A percentile compares a stretch with the other conserved stretches of the same genome.
Evolutionary conservation across 2,329 filamentous ascomycete species (phyloP).

Genomic region (Fusarium tuaranense): DNA sequence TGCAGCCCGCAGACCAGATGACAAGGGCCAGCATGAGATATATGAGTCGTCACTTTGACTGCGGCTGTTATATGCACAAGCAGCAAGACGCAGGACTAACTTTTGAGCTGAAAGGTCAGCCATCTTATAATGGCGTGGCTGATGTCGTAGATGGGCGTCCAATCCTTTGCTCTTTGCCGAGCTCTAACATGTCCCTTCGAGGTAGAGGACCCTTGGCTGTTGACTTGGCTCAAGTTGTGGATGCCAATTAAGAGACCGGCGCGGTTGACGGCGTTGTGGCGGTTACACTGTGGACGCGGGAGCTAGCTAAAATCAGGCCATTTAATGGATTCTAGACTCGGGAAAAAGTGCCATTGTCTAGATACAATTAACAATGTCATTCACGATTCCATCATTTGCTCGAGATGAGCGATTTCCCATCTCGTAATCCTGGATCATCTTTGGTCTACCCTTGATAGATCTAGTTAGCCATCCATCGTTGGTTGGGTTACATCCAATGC

Average conservation of each 20-base stretch:
- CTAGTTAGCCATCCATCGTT: background rate
- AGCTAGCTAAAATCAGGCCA: conserved; percentile 27
- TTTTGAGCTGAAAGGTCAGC: background rate
- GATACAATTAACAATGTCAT: background rate
- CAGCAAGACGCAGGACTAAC: background rate
- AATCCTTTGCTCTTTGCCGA: background rate
- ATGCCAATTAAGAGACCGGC: background rate
- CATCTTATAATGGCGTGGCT: background rate
- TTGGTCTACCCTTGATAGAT: background rate
- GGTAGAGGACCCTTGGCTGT: background rate
- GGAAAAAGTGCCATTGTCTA: background rate
- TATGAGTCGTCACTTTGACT: background rate
- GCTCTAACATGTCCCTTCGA: background rate
- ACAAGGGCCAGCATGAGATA: background rate
- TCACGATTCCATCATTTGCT: background rate
- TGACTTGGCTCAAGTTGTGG: background rate
- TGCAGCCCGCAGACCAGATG: background rate
- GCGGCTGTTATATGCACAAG: background rate
- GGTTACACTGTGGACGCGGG: conserved; percentile 26
- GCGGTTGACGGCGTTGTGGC: background rate
- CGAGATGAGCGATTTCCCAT: conserved; percentile 6
- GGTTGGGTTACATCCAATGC: background rate
- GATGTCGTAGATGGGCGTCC: background rate
- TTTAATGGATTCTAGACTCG: conserved; percentile 26
- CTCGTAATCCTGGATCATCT: background rate